A percentile compares a stretch with the other conserved stretches of the same genome.
Conservation (phyloP, 2,329 filamentous ascomycete species). For the Fragosphaeria purpurea region DNA sequence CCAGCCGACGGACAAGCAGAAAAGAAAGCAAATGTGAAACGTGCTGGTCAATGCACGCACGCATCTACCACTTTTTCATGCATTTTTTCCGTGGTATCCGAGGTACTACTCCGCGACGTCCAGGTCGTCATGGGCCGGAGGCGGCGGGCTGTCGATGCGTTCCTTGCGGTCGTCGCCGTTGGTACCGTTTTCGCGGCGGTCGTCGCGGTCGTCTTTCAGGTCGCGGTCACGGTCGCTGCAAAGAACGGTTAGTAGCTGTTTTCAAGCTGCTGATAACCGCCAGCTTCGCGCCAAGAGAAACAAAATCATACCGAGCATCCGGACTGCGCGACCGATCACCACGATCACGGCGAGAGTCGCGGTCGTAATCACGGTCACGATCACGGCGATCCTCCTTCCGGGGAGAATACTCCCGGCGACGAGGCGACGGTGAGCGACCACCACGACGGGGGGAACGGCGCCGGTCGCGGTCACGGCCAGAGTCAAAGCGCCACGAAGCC, state of each 20-base stretch:
- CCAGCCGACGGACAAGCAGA: too few relatives aligned
- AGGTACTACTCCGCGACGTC: conserved; percentile 70
- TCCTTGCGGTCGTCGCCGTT: conserved; percentile 83
- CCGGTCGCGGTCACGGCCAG: conserved; percentile 67
- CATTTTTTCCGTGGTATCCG: neutral
- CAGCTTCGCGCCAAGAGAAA: too few relatives aligned
- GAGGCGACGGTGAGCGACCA: conserved; percentile 64
- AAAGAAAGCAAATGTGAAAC: too few relatives aligned
- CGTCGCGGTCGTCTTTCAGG: conserved; percentile 53
- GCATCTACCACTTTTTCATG: too few relatives aligned
- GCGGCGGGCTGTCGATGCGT: conserved; percentile 58
- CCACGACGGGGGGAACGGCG: conserved; percentile 56
- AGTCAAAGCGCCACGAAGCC: conserved; percentile 96
- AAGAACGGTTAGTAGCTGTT: neutral
- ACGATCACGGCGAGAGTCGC: conserved; percentile 56
- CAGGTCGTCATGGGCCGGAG: conserved; percentile 83
- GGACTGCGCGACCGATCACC: conserved; percentile 68
- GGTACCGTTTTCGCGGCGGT: conserved; percentile 64
- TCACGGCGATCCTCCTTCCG: conserved; percentile 82
- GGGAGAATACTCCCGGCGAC: conserved; percentile 75
- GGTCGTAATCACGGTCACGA: conserved; percentile 63
- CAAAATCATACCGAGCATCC: conserved; percentile 41
- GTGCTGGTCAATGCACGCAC: too few relatives aligned
- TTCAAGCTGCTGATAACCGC: too few relatives aligned
- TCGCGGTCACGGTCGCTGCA: conserved; percentile 31